Evolutionary conservation across 2,329 filamentous ascomycete species (phyloP), one percentile per base, ranked within the genome.

Genomic region (Endothia cerciana): DNA sequence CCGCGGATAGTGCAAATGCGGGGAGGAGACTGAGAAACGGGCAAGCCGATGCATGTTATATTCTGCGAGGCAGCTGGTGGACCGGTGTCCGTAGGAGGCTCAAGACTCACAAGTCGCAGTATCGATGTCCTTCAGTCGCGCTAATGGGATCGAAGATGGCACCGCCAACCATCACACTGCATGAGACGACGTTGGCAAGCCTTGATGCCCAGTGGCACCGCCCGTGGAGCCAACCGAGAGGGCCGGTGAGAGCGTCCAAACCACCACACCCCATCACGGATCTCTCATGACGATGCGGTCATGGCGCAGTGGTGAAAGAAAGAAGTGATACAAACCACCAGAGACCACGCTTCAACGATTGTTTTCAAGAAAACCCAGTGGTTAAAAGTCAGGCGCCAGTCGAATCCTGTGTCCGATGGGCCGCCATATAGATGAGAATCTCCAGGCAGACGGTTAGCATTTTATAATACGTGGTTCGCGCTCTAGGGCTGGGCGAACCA

Each of bases 171-270:
- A 60, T 66, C 4, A n/a, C 41, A 47, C 41, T 22, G 15, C 38
- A 60, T 36, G 57, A 64, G 40, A 61, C 56, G 36, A 61, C 36
- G 33, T 43, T 53, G 58, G 45, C 58, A 30, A 60, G 43, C 25
- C 36, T 36, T 15, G 19, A 13, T 38, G 30, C 56, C 33, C 33
- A 40, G 53, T 43, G 43, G 10, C 45, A 60, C 33, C 43, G 41
- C 28, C 13, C 55, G 4, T 49, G 55, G 17, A 51, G 55, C 43
- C 43, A 33, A 19, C 53, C 36, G 15, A 59, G 33, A 30, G 41
- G 22, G 17, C 22, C 7, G 8, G 41, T n/a, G 53, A 64, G 43
- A 41, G 41, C 36, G 11, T 49, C 30, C 30, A 64, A 10, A 64
- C 11, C 19, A 64, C 11, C 19, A 36, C 30, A 25, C 33, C 43